Evolutionary conservation across 2,329 filamentous ascomycete genomes (phyloP), one percentile per base, ranked within the genome.

Genomic region (Aspergillus felis): DNA sequence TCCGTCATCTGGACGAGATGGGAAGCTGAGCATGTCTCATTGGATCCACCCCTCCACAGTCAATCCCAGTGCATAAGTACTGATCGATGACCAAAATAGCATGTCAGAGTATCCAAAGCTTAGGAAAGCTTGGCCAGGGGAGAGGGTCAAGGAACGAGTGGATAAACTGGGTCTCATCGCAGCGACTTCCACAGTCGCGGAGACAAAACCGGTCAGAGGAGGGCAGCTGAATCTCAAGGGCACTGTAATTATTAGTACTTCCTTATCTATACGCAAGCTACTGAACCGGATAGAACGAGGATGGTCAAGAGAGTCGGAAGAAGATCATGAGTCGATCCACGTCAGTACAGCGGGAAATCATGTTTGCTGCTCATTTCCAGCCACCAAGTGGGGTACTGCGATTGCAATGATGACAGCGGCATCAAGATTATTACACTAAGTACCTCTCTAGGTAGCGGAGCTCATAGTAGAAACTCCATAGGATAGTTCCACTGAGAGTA

Each of bases 61-160:
- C 41, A 7, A 25, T 25, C 4, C 4, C 25, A 25, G 5, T 5
- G 4, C 25, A 25, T 25, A 25, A 25, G 25, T 25, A 25, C 25
- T 42, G 10, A 42, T 42, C 7, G 7, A 42, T 22, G 41, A 42
- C 17, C 32, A 35, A 35, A 17, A 35, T 32, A 35, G 52, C 51
- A 32, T 41, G 14, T 29, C 25, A n/a, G 55, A 35, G 12, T 35
- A 53, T 51, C 54, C 50, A 61, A 64, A 62, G 63, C 63, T 65
- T 65, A 38, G 58, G 57, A 64, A 65, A 65, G 63, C 63, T 65
- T 65, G 55, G 57, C 61, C 50, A 47, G 44, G 41, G 20, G 12
- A 20, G 10, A 46, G 22, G 8, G 42, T 22, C 42, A 14, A 20
- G n/a, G n/a, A 46, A 9, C 42, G 24, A 24, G 42, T 24, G 46